Evolutionary conservation across 176 grass and related monocot species (phyloP).

Genomic region (Bolboschoenus planiculmis): DNA sequence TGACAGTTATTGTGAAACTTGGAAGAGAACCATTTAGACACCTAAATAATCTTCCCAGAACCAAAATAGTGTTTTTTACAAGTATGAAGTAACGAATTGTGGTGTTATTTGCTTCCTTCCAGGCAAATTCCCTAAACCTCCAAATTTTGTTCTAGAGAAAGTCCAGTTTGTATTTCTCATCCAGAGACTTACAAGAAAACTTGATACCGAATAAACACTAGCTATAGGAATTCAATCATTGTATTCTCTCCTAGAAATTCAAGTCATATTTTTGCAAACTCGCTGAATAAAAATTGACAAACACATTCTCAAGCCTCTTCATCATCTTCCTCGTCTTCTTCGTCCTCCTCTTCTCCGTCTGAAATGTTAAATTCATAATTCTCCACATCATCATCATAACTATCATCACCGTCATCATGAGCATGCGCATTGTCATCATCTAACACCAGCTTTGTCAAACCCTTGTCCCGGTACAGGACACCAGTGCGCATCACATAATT

Average conservation of each 20-base stretch:
- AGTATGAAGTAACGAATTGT: background rate
- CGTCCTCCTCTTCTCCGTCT: slow-evolving; percentile 29
- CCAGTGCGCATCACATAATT: slow-evolving; percentile 85
- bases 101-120: background rate
- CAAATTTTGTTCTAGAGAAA: background rate
- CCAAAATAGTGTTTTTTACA: background rate
- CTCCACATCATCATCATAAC: slow-evolving; percentile 56
- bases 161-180: background rate
- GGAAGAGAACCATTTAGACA: background rate
- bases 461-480: slow-evolving; percentile 60
- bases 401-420: slow-evolving; percentile 29
- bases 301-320: background rate
- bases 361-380: slow-evolving; percentile 56
- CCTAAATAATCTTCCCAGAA: background rate
- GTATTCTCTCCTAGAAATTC: background rate
- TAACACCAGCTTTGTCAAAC: slow-evolving; percentile 53
- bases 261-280: background rate
- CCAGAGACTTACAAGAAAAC: background rate
- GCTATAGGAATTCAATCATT: background rate
- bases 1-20: background rate
- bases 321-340: slow-evolving; percentile 25
- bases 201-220: background rate
- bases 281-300: background rate
- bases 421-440: slow-evolving; percentile 43
- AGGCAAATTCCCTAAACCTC: background rate